These are phyloP conservation scores for Ogataea angusta DNA, from an alignment of 805 yeast genomes.

Conservation along the genomic window DNA sequence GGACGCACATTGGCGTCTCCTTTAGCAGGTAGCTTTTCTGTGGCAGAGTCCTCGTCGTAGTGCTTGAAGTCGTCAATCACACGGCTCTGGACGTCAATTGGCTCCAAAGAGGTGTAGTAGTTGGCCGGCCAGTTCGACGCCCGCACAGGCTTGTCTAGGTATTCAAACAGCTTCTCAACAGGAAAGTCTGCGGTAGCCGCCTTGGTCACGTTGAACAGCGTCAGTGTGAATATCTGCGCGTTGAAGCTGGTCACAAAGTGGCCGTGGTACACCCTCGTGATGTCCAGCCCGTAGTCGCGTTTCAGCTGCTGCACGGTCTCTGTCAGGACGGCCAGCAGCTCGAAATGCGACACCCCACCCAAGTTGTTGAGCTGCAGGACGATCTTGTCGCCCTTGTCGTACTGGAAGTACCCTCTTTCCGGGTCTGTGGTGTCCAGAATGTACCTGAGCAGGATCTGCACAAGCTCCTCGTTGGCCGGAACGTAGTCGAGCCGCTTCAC, in stretches of 20 bases:
- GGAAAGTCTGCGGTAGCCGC: conserved; percentile 25
- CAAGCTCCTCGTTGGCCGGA: conserved; percentile 34
- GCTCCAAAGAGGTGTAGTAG: conserved; percentile 12
- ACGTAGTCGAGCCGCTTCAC: conserved; percentile 30
- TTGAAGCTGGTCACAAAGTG: conserved; percentile 36
- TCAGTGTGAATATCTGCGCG: conserved; percentile 37
- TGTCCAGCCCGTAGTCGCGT: conserved; percentile 26
- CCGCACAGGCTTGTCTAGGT: conserved; percentile 32
- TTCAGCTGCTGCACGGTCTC: conserved; percentile 27
- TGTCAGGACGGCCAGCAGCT: conserved; percentile 30
- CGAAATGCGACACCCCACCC: conserved; percentile 38
- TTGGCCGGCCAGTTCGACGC: conserved; percentile 34
- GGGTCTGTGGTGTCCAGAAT: conserved; percentile 27
- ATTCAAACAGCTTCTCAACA: conserved; percentile 26
- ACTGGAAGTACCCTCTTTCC: conserved; percentile 33
- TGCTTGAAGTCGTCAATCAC: conserved; percentile 29
- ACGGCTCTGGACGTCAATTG: conserved; percentile 24
- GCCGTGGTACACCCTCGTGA: conserved; percentile 34
- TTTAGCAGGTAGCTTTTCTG: neutral
- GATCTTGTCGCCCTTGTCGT: conserved; percentile 29
- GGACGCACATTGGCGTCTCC: conserved; percentile 25
- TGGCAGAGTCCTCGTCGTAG: conserved; percentile 27
- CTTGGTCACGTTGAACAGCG: conserved; percentile 35
- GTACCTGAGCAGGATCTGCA: conserved; percentile 26
- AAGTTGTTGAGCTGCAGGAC: conserved; percentile 35